phyloP scores from a whole-genome alignment of 2,329 filamentous ascomycete genomes.

The Pseudogymnoascus sp. region DNA sequence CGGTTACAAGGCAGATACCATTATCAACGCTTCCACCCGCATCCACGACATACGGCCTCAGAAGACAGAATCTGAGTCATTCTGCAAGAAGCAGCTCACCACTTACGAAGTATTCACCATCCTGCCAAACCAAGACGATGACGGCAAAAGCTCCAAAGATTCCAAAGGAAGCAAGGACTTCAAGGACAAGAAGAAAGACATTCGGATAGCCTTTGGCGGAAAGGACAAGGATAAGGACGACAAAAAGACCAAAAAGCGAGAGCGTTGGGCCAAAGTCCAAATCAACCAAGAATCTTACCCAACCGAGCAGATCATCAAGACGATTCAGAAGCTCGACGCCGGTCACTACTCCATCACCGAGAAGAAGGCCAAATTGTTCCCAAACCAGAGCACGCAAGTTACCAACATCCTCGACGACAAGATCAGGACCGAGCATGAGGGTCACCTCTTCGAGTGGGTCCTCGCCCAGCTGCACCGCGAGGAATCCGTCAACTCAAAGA shows the following conservation, averaged over 20 bases:
- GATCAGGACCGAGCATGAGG: constrained; percentile 18
- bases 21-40: constrained; percentile 7
- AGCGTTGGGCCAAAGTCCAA: constrained; percentile 15
- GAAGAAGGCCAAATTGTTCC: constrained; percentile 22
- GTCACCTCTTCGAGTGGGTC: constrained; percentile 22
- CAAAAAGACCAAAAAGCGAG: constrained; percentile 24
- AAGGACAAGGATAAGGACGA: constrained; percentile 10
- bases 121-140: neutral
- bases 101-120: constrained; percentile 21
- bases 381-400: constrained; percentile 24
- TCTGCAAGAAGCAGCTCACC: constrained; percentile 22
- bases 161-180: neutral
- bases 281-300: constrained; percentile 21
- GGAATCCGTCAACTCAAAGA: constrained; percentile 13
- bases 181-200: constrained; percentile 3
- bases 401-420: constrained; percentile 23
- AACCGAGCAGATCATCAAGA: constrained; percentile 22
- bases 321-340: constrained; percentile 23
- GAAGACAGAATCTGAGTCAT: constrained; percentile 18
- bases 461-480: constrained; percentile 23
- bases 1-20: neutral
- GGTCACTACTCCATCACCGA: constrained; percentile 20
- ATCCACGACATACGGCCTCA: constrained; percentile 20
- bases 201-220: neutral
- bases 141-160: neutral